A percentile compares a stretch with the other conserved stretches of the same genome.
Conservation (phyloP, 2,329 filamentous ascomycete species). For the Trichoderma semiorbis region DNA sequence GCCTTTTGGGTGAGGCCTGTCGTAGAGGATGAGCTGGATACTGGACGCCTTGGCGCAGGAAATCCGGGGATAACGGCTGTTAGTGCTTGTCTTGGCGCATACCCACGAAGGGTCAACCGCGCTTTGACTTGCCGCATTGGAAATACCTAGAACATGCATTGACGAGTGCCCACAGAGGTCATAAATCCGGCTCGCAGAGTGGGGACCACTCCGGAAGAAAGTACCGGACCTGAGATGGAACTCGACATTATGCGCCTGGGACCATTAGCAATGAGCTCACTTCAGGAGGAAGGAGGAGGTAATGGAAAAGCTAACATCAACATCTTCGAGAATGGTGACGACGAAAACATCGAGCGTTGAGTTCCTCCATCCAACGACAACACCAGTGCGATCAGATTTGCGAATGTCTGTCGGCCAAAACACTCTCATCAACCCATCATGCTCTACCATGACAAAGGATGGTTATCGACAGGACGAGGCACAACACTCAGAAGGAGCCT, state of each 20-base stretch:
- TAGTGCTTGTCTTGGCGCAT: conserved; percentile 54
- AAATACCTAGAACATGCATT: conserved; percentile 81
- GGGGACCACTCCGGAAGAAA: conserved; percentile 76
- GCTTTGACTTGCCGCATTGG: conserved; percentile 59
- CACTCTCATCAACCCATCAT: conserved; percentile 92
- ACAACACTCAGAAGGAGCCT: conserved; percentile 74
- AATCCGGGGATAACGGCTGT: conserved; percentile 62
- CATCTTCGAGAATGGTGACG: conserved; percentile 82
- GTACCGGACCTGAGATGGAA: conserved; percentile 80
- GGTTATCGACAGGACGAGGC: conserved; percentile 25
- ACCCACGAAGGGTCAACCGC: conserved; percentile 66
- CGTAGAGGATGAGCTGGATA: conserved; percentile 85
- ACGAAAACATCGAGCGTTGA: conserved; percentile 88
- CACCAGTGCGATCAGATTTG: conserved; percentile 68
- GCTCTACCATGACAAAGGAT: conserved; percentile 60
- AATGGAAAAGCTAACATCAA: conserved; percentile 61
- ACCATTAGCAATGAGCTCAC: background rate
- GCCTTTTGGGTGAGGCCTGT: conserved; percentile 74
- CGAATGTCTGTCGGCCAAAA: conserved; percentile 94
- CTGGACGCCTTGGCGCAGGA: conserved; percentile 68
- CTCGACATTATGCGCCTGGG: conserved; percentile 73
- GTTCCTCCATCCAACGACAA: conserved; percentile 94
- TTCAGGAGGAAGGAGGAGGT: background rate
- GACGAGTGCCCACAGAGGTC: conserved; percentile 77
- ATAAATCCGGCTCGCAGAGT: conserved; percentile 76